Conservation (phyloP, 73 alveolate species). For the Paramecium tetraurelia region DNA sequence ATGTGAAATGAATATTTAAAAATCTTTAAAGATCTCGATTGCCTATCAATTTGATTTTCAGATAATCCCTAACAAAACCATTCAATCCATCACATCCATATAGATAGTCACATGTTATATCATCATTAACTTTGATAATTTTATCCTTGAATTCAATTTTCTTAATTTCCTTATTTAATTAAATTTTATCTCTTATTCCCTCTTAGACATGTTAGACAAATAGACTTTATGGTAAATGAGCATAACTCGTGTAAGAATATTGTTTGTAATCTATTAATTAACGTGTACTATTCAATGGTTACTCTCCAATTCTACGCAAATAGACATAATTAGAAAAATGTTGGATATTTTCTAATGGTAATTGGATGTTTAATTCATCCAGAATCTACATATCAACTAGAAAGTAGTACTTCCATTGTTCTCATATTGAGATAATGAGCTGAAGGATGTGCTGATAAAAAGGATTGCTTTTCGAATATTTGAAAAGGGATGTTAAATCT, state of each 20-base stretch:
- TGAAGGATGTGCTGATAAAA: slow-evolving; percentile 63
- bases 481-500: neutral
- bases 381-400: neutral
- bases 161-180: neutral
- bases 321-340: neutral
- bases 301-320: neutral
- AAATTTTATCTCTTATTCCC: neutral
- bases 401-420: slow-evolving; percentile 61
- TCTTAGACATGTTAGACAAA: neutral
- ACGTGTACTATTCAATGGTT: neutral
- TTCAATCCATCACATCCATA: slow-evolving; percentile 80
- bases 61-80: slow-evolving; percentile 60
- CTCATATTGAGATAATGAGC: slow-evolving; percentile 71
- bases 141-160: neutral
- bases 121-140: neutral
- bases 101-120: slow-evolving; percentile 63
- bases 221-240: slow-evolving; percentile 10
- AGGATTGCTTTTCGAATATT: neutral
- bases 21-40: slow-evolving; percentile 64
- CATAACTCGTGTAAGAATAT: neutral
- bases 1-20: slow-evolving; percentile 69
- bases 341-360: neutral
- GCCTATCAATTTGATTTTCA: slow-evolving; percentile 61
- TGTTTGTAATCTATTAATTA: neutral
- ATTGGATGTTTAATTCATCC: neutral